These are phyloP conservation scores for Cynara cardunculus DNA, from an alignment of 129 eudicot species.

Conservation along the genomic window DNA sequence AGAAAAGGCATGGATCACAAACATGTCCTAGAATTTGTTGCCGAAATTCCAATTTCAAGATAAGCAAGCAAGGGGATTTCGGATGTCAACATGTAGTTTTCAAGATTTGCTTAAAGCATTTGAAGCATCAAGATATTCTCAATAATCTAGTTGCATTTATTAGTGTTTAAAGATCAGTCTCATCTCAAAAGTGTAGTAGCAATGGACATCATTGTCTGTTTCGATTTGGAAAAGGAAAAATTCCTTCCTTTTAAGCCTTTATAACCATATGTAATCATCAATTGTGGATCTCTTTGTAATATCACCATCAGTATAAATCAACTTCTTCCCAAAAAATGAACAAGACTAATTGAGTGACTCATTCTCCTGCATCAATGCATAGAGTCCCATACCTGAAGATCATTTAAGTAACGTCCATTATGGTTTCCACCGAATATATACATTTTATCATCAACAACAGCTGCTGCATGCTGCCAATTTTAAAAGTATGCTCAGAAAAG, in stretches of 20 bases:
- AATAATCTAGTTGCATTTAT: not conserved
- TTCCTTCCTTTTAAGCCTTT: not conserved
- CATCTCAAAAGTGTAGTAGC: not conserved
- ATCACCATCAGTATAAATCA: not conserved
- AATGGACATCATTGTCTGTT: not conserved
- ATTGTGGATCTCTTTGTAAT: not conserved
- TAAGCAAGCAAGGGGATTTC: no score
- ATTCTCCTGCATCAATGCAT: slow-evolving; percentile 2
- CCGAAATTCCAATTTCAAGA: no score
- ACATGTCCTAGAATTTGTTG: no score
- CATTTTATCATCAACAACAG: slow-evolving; percentile 92
- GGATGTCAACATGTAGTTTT: no score
- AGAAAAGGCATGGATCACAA: no score
- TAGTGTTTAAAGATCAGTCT: not conserved
- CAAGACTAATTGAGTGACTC: not conserved
- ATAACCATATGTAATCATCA: not conserved
- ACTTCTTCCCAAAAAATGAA: not conserved
- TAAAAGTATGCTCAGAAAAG: slow-evolving; percentile 1
- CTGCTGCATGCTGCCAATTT: slow-evolving; percentile 88
- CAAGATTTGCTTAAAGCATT: not conserved
- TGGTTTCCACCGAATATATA: slow-evolving; percentile 95
- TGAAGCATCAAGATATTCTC: not conserved
- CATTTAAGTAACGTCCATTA: slow-evolving; percentile 96
- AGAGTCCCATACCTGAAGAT: slow-evolving; percentile 76
- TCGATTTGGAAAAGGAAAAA: no score